Evolutionary conservation across 352 stramenopile genomes (phyloP).

Genomic region (Phytophthora pinifolia): DNA sequence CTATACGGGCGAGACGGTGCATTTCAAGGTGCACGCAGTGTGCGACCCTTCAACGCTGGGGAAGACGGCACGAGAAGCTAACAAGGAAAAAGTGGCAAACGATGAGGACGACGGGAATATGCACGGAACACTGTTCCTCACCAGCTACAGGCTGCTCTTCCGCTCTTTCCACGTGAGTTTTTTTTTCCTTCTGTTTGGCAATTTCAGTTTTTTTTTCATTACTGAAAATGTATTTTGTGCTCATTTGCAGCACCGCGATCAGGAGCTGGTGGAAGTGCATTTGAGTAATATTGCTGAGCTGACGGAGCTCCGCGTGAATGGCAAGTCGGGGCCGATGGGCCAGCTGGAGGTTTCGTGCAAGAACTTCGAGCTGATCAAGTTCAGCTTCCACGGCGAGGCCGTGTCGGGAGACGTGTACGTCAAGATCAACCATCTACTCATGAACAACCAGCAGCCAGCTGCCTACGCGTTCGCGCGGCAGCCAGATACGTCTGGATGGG

Average conservation of each 20-base stretch:
- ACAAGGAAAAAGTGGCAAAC: slow-evolving; percentile 17
- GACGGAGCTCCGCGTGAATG: slow-evolving; percentile 50
- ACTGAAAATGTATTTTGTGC: background rate
- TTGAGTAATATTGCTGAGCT: slow-evolving; percentile 80
- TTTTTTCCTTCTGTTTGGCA: slow-evolving; percentile 9
- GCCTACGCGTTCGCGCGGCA: slow-evolving; percentile 46
- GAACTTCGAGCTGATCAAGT: slow-evolving; percentile 83
- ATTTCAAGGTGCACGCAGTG: slow-evolving; percentile 72
- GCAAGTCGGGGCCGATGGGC: slow-evolving; percentile 49
- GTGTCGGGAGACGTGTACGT: slow-evolving; percentile 71
- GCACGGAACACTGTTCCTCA: slow-evolving; percentile 78
- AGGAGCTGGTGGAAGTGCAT: slow-evolving; percentile 62
- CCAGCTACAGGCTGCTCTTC: slow-evolving; percentile 72
- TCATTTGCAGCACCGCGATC: slow-evolving; percentile 28
- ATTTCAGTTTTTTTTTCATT: slow-evolving; percentile 10
- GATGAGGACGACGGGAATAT: slow-evolving; percentile 24
- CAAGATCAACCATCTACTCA: slow-evolving; percentile 61
- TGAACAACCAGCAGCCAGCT: slow-evolving; percentile 47
- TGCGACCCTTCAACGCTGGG: slow-evolving; percentile 59
- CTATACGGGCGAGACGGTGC: slow-evolving; percentile 64
- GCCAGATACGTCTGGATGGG: slow-evolving; percentile 55
- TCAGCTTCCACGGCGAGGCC: slow-evolving; percentile 68
- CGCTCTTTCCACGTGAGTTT: slow-evolving; percentile 63
- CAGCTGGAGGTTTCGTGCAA: slow-evolving; percentile 86
- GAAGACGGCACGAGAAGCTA: slow-evolving; percentile 29